Base-by-base conservation (phyloP, 805 yeast species). In the Starmerella sp. region DNA sequence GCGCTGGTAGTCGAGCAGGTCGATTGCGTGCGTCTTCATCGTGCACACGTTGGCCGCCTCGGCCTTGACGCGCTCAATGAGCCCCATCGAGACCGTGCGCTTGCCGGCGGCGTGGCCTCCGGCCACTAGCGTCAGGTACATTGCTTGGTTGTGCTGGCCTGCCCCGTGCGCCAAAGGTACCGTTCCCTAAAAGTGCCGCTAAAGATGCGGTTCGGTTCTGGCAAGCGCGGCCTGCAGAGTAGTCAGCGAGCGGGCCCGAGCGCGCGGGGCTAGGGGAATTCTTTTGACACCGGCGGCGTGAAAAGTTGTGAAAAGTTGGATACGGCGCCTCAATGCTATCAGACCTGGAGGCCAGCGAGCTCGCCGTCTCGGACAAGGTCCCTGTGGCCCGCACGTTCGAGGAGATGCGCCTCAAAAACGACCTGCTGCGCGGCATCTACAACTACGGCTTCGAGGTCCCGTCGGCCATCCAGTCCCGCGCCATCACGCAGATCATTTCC, bases 381-480 rank as follows among this genome's bases (percentile, higher is more conserved):
- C 73, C 75, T 61, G 62, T 64, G 39, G 60, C 59, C 10, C 55
- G 55, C 8, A 34, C 54, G 30, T 65, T 67, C 48, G 71, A 67
- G 58, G 65, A 62, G 15, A 68, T 68, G 71, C 54, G 58, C 36
- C 62, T 68, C 15, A 62, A 64, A 28, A 67, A 66, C 46, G 71
- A 72, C 43, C 66, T 77, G 29, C 68, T 77, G 15, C 67, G 77
- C 58, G 83, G 93, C 59, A 82, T 85, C 53, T 85, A 83, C 67
- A 84, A 82, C 62, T 84, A 84, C 71, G 95, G 95, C 58, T 85
- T 82, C 70, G 90, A 84, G 70, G 73, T 79, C 29, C 95, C 95
- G 38, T 82, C 88, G 38, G 87, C 93, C 39, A 86, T 85, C 68
- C 95, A 85, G 69, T 81, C 83, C 54, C 73, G 93, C 64, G 95